Conservation (phyloP, 768 basidiomycete species). For the Rhizopogon vinicolor region DNA sequence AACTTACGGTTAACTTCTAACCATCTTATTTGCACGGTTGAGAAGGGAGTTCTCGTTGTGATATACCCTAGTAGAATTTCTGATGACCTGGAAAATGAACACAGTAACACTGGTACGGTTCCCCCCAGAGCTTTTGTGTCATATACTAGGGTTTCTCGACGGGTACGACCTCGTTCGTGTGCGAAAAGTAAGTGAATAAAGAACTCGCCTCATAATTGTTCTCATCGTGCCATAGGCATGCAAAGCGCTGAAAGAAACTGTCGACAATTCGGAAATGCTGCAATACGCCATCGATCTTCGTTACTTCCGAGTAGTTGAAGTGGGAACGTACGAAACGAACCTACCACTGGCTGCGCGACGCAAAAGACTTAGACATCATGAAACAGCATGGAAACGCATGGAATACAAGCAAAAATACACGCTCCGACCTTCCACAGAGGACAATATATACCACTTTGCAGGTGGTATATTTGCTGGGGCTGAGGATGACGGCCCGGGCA, state of each 20-base stretch:
- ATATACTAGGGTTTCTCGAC: conserved; percentile 26
- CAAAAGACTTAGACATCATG: conserved; percentile 35
- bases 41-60: neutral
- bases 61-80: neutral
- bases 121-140: conserved; percentile 37
- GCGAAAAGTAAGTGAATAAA: conserved; percentile 20
- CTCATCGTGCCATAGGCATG: conserved; percentile 28
- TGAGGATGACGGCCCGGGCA: conserved; percentile 22
- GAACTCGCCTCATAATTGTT: neutral
- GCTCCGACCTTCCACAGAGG: conserved; percentile 35
- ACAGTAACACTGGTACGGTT: conserved; percentile 20
- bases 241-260: conserved; percentile 29
- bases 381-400: conserved; percentile 45
- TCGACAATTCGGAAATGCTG: conserved; percentile 37
- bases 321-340: conserved; percentile 10
- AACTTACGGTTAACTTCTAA: too few species aligned
- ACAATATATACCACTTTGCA: conserved; percentile 37
- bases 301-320: conserved; percentile 39
- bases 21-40: too few species aligned
- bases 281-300: conserved; percentile 44
- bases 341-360: conserved; percentile 37
- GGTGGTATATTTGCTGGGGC: conserved; percentile 46
- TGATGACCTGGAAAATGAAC: neutral
- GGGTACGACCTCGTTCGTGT: conserved; percentile 32
- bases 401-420: conserved; percentile 31